Base-by-base conservation (phyloP, 495 filamentous ascomycete species). In the Penicillium psychrofluorescens region DNA sequence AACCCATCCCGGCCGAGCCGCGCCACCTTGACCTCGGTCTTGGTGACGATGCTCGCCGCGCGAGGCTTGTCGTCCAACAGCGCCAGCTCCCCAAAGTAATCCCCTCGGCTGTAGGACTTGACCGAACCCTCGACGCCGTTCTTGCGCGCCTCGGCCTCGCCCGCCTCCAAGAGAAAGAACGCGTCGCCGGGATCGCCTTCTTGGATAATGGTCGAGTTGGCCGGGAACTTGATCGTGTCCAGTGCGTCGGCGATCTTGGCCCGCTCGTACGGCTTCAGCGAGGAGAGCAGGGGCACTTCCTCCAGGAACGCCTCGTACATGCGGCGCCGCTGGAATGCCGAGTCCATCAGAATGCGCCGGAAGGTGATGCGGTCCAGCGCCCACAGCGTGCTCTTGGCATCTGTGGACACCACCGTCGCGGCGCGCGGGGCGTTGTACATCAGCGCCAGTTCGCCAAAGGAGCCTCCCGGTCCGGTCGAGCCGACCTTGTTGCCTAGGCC, bases 351-450 rank as follows among this genome's bases (percentile, higher is more conserved):
- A 54, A 98, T 97, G 29, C 92, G 88, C 39, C 92, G 88, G 78
- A 98, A 98, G 6, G 92, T 98, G 38, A 97, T 77, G 29, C 92
- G 88, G 60, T 98, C 92, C 35, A 98, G 71, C 10, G 88, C 88
- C 92, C 92, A 98, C 6, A 98, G 77, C 1, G 83, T 91, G 59
- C 83, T 88, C 40, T 79, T 73, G 4, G 83, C 54, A 41, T 94
- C 89, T 22, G 82, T 81, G 12, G 86, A 92, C 41, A 94, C 79
- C 41, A 98, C 88, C 1, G 92, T 97, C 4, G 92, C 92, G n/a
- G 94, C 94, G 54, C 92, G 85, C 4, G 94, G 92, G 11, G 92
- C 89, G 55, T 96, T 96, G 68, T 98, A 98, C 92, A 98, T 97
- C 55, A 98, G 73, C 15, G 92, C 92, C 40, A 98, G 72, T 67